Evolutionary conservation across 78 protist species (phyloP), one percentile per base, ranked within the genome.

Genomic region (Cyanophora paradoxa): DNA sequence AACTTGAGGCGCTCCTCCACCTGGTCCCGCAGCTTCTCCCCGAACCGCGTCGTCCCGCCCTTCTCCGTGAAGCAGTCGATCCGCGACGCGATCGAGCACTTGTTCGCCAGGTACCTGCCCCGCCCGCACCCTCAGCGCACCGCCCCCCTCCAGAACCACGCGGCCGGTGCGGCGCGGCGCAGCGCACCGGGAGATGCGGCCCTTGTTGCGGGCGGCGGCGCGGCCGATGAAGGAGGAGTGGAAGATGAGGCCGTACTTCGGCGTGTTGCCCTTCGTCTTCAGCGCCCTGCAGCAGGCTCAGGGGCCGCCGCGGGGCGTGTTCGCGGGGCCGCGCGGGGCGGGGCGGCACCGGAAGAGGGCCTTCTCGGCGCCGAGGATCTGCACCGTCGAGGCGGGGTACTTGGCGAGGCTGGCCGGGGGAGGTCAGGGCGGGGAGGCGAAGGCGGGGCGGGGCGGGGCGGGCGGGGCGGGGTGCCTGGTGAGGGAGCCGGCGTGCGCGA

Each of bases 321-420:
- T n/a, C n/a, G n/a, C n/a, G n/a, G n/a, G n/a, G n/a, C n/a, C n/a
- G 64, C 4, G 31, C 20, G 64, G 64, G 3, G 41, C 2, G 31
- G 44, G 19, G 1, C 7, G 65, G 42, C 40, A 80, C 77, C 90
- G 79, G 95, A 98, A 98, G 48, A 98, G 89, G 7, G 99, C 99
- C 87, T 97, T 97, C 76, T 98, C 99, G 40, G 99, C 99, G 31
- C 99, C 99, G 1, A 98, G 88, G 74, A 98, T 98, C 86, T 98
- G 99, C 40, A 97, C 95, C 20, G 99, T 98, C 20, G 99, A 95
- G 20, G 99, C 99, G n/a, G 99, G 99, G 85, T 79, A 84, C 89
- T 98, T 98, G 74, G 99, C 94, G 26, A 98, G 88, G 71, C 81
- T 89, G 69, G 91, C 86, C 42, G 97, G 85, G 41, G 93, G n/a